Conservation (phyloP, 345 rosid species). For the Linum usitatissimum region DNA sequence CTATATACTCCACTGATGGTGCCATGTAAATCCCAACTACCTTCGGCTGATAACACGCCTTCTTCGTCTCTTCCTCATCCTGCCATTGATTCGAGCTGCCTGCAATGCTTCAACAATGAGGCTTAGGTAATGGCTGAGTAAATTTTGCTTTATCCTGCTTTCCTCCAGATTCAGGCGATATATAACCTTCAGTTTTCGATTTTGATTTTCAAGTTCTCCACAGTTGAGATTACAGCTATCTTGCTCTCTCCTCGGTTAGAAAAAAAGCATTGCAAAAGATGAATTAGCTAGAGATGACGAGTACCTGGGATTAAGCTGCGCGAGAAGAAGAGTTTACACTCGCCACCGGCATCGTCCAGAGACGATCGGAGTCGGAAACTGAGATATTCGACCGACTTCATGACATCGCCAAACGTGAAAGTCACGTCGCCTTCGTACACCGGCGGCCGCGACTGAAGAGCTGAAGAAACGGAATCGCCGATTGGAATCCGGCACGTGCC, state of each 20-base stretch:
- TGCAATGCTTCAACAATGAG: background rate
- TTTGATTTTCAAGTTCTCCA: background rate
- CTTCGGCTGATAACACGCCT: slow-evolving; percentile 34
- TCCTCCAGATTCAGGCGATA: background rate
- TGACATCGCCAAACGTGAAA: slow-evolving; percentile 49
- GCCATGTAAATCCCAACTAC: slow-evolving; percentile 58
- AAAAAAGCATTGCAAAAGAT: background rate
- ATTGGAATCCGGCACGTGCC: background rate
- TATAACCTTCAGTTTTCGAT: no score
- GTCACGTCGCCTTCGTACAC: slow-evolving; percentile 47
- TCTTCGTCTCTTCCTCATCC: slow-evolving; percentile 11
- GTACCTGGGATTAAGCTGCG: background rate
- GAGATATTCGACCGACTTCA: slow-evolving; percentile 45
- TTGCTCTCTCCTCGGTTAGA: background rate
- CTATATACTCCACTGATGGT: slow-evolving; percentile 71
- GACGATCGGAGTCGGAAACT: slow-evolving; percentile 37
- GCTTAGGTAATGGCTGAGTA: background rate
- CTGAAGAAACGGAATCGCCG: slow-evolving; percentile 14
- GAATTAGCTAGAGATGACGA: background rate
- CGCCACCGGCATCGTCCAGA: slow-evolving; percentile 32
- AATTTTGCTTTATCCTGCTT: background rate
- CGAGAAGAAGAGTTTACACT: slow-evolving; percentile 9
- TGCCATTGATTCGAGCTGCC: background rate
- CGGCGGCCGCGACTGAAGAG: slow-evolving; percentile 8
- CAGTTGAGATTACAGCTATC: no score